A percentile compares a stretch with the other conserved stretches of the same genome.
Evolutionary conservation across 768 basidiomycete species (phyloP).

Genomic region (Tulasnella sp.): DNA sequence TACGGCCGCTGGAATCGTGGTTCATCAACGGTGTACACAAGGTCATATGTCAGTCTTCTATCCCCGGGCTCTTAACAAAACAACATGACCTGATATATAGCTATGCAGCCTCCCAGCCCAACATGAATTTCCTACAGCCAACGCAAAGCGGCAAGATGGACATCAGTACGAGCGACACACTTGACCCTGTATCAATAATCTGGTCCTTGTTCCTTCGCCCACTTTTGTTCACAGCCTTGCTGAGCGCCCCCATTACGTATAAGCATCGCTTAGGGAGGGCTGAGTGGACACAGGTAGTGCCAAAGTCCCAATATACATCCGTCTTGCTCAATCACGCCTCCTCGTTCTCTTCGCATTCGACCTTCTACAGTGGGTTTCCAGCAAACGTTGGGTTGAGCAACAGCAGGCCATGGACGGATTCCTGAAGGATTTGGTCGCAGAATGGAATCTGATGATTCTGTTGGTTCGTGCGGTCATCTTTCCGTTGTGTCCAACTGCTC

Average conservation of each 20-base stretch:
- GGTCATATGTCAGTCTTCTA: conserved; percentile 9
- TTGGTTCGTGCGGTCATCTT: background rate
- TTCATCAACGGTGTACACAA: background rate
- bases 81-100: background rate
- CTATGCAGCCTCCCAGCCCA: background rate
- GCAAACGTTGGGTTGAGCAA: conserved; percentile 14
- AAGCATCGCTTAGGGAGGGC: conserved; percentile 5
- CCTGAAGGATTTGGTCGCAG: conserved; percentile 7
- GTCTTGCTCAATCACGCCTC: too few relatives aligned
- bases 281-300: conserved; percentile 13
- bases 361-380: conserved; percentile 11
- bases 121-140: conserved; percentile 8
- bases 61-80: background rate
- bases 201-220: background rate
- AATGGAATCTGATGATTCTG: conserved; percentile 16
- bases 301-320: background rate
- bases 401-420: conserved; percentile 13
- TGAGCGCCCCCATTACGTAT: conserved; percentile 9
- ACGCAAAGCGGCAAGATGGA: background rate
- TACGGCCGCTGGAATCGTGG: conserved; percentile 7
- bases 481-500: background rate
- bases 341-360: background rate
- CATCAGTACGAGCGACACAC: background rate
- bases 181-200: background rate
- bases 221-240: background rate